phyloP scores from a whole-genome alignment of 139 green algal species.

The Micromonas pusilla region DNA sequence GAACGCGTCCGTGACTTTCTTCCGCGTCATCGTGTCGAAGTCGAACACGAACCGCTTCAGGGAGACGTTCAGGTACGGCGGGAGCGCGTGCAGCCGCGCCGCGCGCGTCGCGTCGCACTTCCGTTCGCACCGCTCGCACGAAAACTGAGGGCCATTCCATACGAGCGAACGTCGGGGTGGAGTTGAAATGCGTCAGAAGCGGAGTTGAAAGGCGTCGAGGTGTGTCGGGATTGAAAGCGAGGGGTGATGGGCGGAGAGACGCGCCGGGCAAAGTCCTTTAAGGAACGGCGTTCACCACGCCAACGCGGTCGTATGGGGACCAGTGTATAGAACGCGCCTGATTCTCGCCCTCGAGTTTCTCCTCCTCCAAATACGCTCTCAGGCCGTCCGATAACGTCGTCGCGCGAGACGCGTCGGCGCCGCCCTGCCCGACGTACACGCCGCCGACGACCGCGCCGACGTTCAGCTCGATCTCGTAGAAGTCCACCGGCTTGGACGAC shows the following conservation, averaged over 20 bases:
- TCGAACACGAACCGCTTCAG: constrained; percentile 91
- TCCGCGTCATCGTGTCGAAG: constrained; percentile 42
- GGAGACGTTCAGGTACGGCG: constrained; percentile 71
- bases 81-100: constrained; percentile 56
- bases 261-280: no score
- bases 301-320: no score
- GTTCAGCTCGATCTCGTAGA: constrained; percentile 80
- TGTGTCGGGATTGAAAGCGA: no score
- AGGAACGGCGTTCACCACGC: no score
- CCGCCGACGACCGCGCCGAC: constrained; percentile 39
- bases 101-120: constrained; percentile 65
- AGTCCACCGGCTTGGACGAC: constrained; percentile 39
- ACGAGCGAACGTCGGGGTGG: no score
- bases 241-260: no score
- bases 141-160: no score
- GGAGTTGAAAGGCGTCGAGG: no score
- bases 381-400: constrained; percentile 27
- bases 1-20: constrained; percentile 72
- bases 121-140: constrained; percentile 60
- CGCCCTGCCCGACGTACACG: background rate
- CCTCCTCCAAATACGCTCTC: constrained; percentile 44
- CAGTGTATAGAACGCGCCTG: no score
- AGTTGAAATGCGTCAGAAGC: no score
- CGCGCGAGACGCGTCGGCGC: background rate
- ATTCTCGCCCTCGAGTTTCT: constrained; percentile 75